Conservation (phyloP, 495 filamentous ascomycete genomes). For the Physcia stellaris region DNA sequence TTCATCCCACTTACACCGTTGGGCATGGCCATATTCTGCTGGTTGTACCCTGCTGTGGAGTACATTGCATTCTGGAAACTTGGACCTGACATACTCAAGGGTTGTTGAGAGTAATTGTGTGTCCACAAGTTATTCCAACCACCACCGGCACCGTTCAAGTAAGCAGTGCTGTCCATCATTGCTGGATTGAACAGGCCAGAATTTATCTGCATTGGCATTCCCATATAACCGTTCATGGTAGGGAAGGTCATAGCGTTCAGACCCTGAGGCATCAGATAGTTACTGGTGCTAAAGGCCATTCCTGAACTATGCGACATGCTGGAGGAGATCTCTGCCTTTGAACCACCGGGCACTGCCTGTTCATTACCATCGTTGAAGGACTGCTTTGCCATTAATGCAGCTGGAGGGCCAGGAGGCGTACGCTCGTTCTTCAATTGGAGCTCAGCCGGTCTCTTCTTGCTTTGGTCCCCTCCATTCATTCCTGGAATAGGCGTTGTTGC, state of each 20-base stretch:
- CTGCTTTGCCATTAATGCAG: slow-evolving; percentile 21
- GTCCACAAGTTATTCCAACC: slow-evolving; percentile 11
- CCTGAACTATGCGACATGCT: background rate
- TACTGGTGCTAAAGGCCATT: slow-evolving; percentile 1
- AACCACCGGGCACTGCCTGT: slow-evolving; percentile 5
- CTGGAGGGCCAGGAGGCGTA: slow-evolving; percentile 40
- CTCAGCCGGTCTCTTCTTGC: slow-evolving; percentile 72
- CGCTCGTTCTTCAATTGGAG: slow-evolving; percentile 52
- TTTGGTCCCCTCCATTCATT: too few species aligned
- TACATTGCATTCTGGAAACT: background rate
- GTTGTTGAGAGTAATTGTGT: slow-evolving; percentile 7
- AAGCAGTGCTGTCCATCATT: slow-evolving; percentile 23
- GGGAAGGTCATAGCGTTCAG: slow-evolving; percentile 27
- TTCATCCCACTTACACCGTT: slow-evolving; percentile 27
- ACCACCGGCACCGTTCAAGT: slow-evolving; percentile 10
- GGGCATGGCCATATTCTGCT: slow-evolving; percentile 10
- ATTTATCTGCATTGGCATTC: slow-evolving; percentile 21
- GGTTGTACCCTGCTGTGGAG: background rate
- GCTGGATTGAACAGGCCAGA: slow-evolving; percentile 41
- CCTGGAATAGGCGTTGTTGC: too few species aligned
- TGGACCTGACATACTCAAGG: slow-evolving; percentile 5
- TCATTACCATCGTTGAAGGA: slow-evolving; percentile 4
- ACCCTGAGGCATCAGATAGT: slow-evolving; percentile 6
- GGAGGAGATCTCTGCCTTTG: slow-evolving; percentile 1
- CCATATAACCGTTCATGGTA: slow-evolving; percentile 26